Evolutionary conservation across 441 rosid species (phyloP).

Genomic region (Syzygium syzygioides): DNA sequence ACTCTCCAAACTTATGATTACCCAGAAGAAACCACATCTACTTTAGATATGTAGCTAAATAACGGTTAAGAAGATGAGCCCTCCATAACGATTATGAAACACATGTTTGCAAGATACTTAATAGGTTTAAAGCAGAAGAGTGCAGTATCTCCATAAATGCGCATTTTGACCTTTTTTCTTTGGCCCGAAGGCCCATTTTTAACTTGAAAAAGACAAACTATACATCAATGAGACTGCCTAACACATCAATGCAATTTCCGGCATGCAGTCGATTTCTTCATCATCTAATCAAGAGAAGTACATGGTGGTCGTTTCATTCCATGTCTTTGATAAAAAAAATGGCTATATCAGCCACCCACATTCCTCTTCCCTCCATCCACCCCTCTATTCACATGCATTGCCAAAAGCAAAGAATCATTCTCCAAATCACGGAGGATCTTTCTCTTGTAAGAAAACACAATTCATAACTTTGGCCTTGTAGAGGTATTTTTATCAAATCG

Average conservation of each 20-base stretch:
- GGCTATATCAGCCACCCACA: not conserved
- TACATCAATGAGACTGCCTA: not conserved
- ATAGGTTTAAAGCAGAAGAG: not conserved
- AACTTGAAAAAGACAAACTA: not conserved
- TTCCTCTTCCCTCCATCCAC: not conserved
- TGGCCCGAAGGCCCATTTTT: not conserved
- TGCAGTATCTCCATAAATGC: not conserved
- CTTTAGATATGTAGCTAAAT: not conserved
- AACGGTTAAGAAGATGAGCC: no score
- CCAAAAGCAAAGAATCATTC: not conserved
- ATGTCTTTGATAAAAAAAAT: not conserved
- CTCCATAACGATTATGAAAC: not conserved
- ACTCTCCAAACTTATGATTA: not conserved
- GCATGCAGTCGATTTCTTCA: not conserved
- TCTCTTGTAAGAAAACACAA: not conserved
- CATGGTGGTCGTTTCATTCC: not conserved
- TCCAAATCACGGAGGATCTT: not conserved
- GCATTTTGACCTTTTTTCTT: not conserved
- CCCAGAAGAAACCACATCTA: not conserved
- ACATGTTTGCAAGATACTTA: not conserved
- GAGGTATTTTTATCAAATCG: not conserved
- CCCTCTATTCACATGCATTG: not conserved
- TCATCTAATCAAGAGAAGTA: not conserved
- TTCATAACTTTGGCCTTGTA: not conserved
- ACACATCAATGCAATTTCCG: not conserved